Evolutionary conservation across 2,329 filamentous ascomycete species (phyloP).

Genomic region (Claviceps maximensis): DNA sequence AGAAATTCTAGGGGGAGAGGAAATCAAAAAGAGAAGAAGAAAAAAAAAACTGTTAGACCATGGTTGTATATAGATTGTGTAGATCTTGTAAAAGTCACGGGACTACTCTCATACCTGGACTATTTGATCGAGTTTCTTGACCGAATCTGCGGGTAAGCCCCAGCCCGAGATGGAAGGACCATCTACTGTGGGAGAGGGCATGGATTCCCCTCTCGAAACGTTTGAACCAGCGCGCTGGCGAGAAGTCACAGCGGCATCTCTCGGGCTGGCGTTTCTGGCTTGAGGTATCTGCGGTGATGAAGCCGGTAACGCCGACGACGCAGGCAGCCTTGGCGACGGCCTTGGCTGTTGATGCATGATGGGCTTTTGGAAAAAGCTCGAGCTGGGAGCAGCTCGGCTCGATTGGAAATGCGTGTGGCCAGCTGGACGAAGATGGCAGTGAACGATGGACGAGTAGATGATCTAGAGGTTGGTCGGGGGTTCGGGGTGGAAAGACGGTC

Average conservation of each 20-base stretch:
- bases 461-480: neutral
- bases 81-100: neutral
- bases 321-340: conserved; percentile 50
- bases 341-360: conserved; percentile 84
- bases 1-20: conserved; percentile 78
- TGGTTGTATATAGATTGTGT: too few relatives aligned
- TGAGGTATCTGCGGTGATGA: conserved; percentile 53
- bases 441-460: neutral
- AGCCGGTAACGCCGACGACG: conserved; percentile 63
- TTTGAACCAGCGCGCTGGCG: conserved; percentile 32
- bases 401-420: neutral
- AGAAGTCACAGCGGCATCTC: conserved; percentile 41
- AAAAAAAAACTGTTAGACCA: neutral
- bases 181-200: conserved; percentile 35
- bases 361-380: neutral
- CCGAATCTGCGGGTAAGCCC: conserved; percentile 49
- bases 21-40: neutral
- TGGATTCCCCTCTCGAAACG: conserved; percentile 24
- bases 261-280: conserved; percentile 57
- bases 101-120: conserved; percentile 52
- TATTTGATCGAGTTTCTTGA: conserved; percentile 82
- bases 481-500: conserved; percentile 1
- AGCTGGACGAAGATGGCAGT: neutral
- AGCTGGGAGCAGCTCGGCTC: conserved; percentile 6
- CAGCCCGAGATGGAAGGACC: conserved; percentile 32